Evolutionary conservation across 305 asterid species (phyloP), one percentile per base, ranked within the genome.

Genomic region (Ilex paraguariensis): DNA sequence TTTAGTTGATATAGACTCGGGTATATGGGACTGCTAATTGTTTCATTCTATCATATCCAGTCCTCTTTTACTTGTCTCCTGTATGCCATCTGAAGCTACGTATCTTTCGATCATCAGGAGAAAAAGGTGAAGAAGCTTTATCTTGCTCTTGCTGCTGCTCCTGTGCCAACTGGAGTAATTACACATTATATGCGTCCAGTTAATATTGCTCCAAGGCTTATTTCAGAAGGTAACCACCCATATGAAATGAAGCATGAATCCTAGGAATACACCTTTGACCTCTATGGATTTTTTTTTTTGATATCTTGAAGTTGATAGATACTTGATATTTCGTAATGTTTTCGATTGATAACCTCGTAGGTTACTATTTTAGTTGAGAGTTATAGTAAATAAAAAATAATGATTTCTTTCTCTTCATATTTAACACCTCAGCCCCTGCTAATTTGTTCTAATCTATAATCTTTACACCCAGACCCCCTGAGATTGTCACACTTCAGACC

Each of bases 141-240:
- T 79, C 88, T 87, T 56, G 98, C 96, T 40, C 95, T 91, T 72
- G 90, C 91, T 60, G 82, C 91, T 75, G 91, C 93, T 77, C 93
- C 95, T 15, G 79, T 89, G 61, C 70, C 97, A 66, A 58, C 75
- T 63, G 97, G 98, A 56, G 70, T 85, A 54, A 70, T 91, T 58
- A 73, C 93, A 42, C 98, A 91, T 82, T 91, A 83, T 69, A 91
- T 91, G 98, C 96, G 96, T 48, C 97, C 97, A 42, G 65, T 80
- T 63, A 88, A 87, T 72, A 83, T 77, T 62, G 95, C 98, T 36
- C 97, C 98, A 21, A 90, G 90, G 57, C 83, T 91, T 61, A 57
- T 89, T 67, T 83, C 93, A 68, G 80, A 61, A 81, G 98, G 97
- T 91, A 74, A 67, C 61, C 54, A 39, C 14, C 44, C 32, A 60